These are phyloP conservation scores for Exophiala aquamarina DNA, from an alignment of 2,329 filamentous ascomycete genomes.

Conservation along the genomic window DNA sequence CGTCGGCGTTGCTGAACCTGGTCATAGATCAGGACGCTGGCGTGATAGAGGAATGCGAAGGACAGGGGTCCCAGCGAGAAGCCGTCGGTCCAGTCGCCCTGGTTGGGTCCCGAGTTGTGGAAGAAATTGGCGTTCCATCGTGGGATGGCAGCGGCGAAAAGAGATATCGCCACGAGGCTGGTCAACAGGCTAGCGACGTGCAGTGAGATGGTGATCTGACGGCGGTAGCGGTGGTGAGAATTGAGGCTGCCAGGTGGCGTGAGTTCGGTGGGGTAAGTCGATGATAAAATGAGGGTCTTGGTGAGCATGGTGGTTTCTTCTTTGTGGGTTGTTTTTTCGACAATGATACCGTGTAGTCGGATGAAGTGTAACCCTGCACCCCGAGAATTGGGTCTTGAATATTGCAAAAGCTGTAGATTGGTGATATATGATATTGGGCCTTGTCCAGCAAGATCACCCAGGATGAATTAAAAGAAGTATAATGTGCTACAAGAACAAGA, in stretches of 20 bases:
- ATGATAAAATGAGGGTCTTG: slow-evolving; percentile 21
- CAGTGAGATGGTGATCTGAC: slow-evolving; percentile 22
- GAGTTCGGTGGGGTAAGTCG: slow-evolving; percentile 20
- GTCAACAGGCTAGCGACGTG: slow-evolving; percentile 25
- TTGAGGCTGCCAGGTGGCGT: slow-evolving; percentile 2
- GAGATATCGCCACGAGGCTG: slow-evolving; percentile 29
- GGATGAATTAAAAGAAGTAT: too few relatives aligned
- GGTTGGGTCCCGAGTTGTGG: slow-evolving; percentile 28
- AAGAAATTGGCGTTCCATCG: slow-evolving; percentile 32
- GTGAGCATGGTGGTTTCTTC: slow-evolving; percentile 11
- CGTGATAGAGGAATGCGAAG: slow-evolving; percentile 19
- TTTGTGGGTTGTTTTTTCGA: too few relatives aligned
- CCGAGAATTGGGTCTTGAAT: too few relatives aligned
- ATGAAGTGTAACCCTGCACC: too few relatives aligned
- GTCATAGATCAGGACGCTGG: slow-evolving; percentile 12
- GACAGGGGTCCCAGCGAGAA: slow-evolving; percentile 31
- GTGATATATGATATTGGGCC: too few relatives aligned
- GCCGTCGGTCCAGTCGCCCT: slow-evolving; percentile 35
- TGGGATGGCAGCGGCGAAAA: slow-evolving; percentile 32
- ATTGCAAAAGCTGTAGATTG: too few relatives aligned
- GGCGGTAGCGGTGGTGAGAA: slow-evolving; percentile 13
- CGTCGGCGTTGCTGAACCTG: slow-evolving; percentile 5
- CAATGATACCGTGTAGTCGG: too few relatives aligned
- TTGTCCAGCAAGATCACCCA: too few relatives aligned
- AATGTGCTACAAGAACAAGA: too few relatives aligned